Evolutionary conservation across 805 yeast genomes (phyloP), one percentile per base, ranked within the genome.

Genomic region (Barnettozyma sp.): DNA sequence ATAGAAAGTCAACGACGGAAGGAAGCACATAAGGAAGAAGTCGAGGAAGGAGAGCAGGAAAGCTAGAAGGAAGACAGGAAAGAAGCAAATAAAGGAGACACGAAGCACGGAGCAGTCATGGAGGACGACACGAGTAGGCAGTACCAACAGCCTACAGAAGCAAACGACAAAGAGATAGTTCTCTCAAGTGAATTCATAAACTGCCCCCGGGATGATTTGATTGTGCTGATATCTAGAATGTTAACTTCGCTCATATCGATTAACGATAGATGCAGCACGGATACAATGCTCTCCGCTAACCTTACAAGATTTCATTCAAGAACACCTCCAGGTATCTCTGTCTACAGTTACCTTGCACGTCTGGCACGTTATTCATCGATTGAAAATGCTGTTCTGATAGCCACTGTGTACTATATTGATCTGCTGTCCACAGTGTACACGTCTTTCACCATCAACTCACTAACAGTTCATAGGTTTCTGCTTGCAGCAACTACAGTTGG

Each of bases 241-340:
- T 63, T 92, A 19, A 69, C 73, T 31, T 82, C 84, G 26, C 68
- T 90, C 17, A 84, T 88, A 11, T 58, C 65, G 17, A 68, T 84
- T 22, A 90, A 90, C 55, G 97, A 90, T 59, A 62, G 63, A 14
- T 51, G 50, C 34, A 51, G 52, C 22, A 43, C 54, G 19, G 26
- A 60, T 55, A 39, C 58, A 2, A 22, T 67, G 5, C 54, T 58
- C 13, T 56, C 65, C 10, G 50, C 58, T 13, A 59, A 64, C 29
- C 67, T 92, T 35, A 90, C 98, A 1, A 65, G 97, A 45, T 90
- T 90, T 57, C 98, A 90, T 57, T 87, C 97, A 4, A 70, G 97
- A 43, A 78, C 90, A 0, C 95, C 97, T 4, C 97, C 98, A 0
- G 73, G 72, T 13, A 90, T 90, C 29, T 80, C 95, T 6, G 75